phyloP scores from a whole-genome alignment of 2,329 filamentous ascomycete genomes.

The Aspergillus caelatus region DNA sequence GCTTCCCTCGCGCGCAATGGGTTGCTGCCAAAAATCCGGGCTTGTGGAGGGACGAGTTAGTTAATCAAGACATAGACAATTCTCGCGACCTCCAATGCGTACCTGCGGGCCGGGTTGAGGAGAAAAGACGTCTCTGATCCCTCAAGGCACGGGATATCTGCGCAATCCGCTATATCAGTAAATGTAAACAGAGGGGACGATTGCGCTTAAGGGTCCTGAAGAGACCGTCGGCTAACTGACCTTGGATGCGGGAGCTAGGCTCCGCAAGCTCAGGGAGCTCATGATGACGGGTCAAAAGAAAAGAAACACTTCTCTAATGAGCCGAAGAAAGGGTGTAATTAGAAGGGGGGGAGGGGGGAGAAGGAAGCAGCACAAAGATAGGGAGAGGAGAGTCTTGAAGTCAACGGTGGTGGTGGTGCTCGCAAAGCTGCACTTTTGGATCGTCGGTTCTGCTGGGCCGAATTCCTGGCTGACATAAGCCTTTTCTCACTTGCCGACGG shows the following conservation, averaged over 20 bases:
- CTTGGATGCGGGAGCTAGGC: constrained; percentile 52
- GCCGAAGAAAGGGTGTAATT: constrained; percentile 26
- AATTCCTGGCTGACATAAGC: constrained; percentile 40
- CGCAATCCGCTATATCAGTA: constrained; percentile 28
- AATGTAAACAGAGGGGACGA: constrained; percentile 12
- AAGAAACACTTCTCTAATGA: constrained; percentile 30
- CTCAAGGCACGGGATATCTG: constrained; percentile 67
- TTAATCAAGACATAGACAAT: constrained; percentile 17
- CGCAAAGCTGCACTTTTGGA: constrained; percentile 30
- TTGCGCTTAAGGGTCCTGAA: constrained; percentile 17
- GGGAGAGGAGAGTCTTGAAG: constrained; percentile 17
- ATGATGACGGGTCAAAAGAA: constrained; percentile 45
- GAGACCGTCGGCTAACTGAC: constrained; percentile 39
- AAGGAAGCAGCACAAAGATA: constrained; percentile 20
- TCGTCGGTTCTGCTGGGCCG: constrained; percentile 27
- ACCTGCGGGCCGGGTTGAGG: constrained; percentile 80
- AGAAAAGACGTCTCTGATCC: constrained; percentile 76
- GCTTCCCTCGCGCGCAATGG: constrained; percentile 93
- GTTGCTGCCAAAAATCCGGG: constrained; percentile 81
- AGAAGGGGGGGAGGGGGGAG: constrained; percentile 23
- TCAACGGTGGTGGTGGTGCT: constrained; percentile 22
- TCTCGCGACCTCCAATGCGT: constrained; percentile 43
- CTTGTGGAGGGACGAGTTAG: constrained; percentile 50
- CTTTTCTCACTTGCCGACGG: constrained; percentile 37
- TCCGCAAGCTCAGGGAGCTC: constrained; percentile 55